phyloP scores from a whole-genome alignment of 2,329 filamentous ascomycete genomes.

The Lasiodiplodia gonubiensis region DNA sequence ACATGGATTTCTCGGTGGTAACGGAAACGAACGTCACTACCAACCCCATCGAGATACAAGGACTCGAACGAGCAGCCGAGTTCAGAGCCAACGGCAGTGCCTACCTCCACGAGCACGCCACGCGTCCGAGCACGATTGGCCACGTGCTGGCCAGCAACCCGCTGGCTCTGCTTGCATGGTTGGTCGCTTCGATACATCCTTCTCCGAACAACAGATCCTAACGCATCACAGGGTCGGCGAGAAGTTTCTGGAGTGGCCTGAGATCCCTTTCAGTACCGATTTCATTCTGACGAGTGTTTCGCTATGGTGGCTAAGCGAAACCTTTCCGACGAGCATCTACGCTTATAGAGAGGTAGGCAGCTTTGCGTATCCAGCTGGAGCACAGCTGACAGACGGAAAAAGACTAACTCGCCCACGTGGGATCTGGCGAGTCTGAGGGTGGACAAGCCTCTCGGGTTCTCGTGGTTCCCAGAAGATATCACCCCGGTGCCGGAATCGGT shows the following conservation, averaged over 20 bases:
- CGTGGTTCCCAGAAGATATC: no score
- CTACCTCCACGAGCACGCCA: slow-evolving; percentile 61
- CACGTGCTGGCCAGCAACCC: slow-evolving; percentile 61
- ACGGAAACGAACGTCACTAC: slow-evolving; percentile 19
- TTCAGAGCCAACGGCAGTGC: slow-evolving; percentile 54
- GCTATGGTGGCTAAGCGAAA: neutral
- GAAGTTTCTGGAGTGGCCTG: neutral
- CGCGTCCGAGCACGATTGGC: slow-evolving; percentile 62
- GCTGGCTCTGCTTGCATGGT: slow-evolving; percentile 63
- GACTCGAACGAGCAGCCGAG: slow-evolving; percentile 27
- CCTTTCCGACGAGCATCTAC: no score
- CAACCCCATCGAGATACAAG: slow-evolving; percentile 33
- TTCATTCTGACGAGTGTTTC: neutral
- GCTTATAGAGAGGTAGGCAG: no score
- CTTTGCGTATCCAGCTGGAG: no score
- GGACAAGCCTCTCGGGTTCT: no score
- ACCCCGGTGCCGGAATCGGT: no score
- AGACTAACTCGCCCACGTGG: no score
- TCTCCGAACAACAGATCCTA: neutral
- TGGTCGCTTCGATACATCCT: neutral
- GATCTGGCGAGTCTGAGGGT: no score
- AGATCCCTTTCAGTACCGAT: neutral
- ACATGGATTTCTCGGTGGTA: neutral
- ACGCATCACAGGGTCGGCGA: neutral
- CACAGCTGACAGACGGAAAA: no score